These are phyloP conservation scores for Chlamydomonas incerta DNA, from an alignment of 139 green algal species.

Conservation along the genomic window DNA sequence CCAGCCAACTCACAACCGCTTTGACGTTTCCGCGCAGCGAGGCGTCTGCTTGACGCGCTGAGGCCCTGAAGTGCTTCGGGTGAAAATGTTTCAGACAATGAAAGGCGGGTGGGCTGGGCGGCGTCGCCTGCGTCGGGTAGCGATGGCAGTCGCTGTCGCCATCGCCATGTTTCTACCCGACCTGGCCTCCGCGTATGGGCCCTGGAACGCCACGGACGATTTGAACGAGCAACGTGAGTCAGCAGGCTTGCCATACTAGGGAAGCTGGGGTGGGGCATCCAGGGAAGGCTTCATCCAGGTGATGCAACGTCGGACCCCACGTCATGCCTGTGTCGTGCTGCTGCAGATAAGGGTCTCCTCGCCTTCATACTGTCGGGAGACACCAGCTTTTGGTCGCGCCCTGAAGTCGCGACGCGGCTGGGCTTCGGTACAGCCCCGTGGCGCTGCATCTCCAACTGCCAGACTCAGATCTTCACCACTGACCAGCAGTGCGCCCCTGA, in stretches of 20 bases:
- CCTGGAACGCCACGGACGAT: not conserved
- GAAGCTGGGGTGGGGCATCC: not conserved
- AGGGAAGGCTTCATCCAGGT: not conserved
- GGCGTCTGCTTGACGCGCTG: too few species aligned
- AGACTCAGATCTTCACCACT: not conserved
- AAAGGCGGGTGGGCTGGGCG: too few species aligned
- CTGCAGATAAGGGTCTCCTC: slow-evolving; percentile 34
- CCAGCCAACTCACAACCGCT: too few species aligned
- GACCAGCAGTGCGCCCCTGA: not conserved
- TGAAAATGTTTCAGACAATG: too few species aligned
- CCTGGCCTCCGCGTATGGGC: not conserved
- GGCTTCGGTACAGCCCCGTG: slow-evolving; percentile 21
- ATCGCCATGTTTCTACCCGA: too few species aligned
- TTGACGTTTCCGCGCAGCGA: too few species aligned
- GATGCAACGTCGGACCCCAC: not conserved
- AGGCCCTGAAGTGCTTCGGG: too few species aligned
- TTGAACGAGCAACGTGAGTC: slow-evolving; percentile 37
- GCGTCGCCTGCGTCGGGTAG: too few species aligned
- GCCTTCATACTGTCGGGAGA: slow-evolving; percentile 30
- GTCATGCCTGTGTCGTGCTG: not conserved
- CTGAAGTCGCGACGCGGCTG: slow-evolving; percentile 15
- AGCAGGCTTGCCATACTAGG: not conserved
- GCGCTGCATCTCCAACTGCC: slow-evolving; percentile 22
- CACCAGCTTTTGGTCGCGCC: slow-evolving; percentile 36
- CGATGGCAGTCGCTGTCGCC: too few species aligned